Evolutionary conservation across 1,284 basidiomycete species (phyloP).

Genomic region (Schizopora paradoxa): DNA sequence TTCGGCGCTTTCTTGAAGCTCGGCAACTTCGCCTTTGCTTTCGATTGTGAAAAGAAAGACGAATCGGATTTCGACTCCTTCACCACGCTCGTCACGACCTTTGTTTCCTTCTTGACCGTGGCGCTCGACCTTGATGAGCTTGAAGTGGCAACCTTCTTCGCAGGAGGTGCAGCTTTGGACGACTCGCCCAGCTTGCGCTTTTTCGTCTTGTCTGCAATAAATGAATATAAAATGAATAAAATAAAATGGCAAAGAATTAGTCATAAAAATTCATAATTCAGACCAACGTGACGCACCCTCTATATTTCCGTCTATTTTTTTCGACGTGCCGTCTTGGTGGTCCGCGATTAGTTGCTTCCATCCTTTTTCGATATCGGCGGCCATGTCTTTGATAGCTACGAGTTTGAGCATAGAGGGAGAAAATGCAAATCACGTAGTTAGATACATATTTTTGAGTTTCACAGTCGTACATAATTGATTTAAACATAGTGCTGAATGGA

Average conservation of each 20-base stretch:
- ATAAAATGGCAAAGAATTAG: slow-evolving; percentile 8
- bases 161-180: slow-evolving; percentile 46
- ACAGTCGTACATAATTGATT: slow-evolving; percentile 3
- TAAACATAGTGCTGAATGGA: slow-evolving; percentile 7
- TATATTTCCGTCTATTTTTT: slow-evolving; percentile 40
- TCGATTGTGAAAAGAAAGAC: slow-evolving; percentile 79
- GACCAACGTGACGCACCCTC: slow-evolving; percentile 71
- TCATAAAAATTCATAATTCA: slow-evolving; percentile 17
- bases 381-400: slow-evolving; percentile 86
- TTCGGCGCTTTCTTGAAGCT: slow-evolving; percentile 70
- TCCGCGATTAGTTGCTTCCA: slow-evolving; percentile 60
- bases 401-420: slow-evolving; percentile 34
- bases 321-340: slow-evolving; percentile 27
- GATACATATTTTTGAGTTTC: slow-evolving; percentile 50
- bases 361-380: slow-evolving; percentile 74
- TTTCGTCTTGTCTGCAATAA: slow-evolving; percentile 53
- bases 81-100: slow-evolving; percentile 35
- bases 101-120: slow-evolving; percentile 35
- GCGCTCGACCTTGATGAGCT: slow-evolving; percentile 22
- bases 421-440: slow-evolving; percentile 44
- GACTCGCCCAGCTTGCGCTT: slow-evolving; percentile 62
- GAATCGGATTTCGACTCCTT: slow-evolving; percentile 78
- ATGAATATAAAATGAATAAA: slow-evolving; percentile 4
- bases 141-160: slow-evolving; percentile 59
- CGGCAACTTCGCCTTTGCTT: slow-evolving; percentile 73